These are phyloP conservation scores for Rhododendron henanense DNA, from an alignment of 148 eudicot species.

Conservation along the genomic window DNA sequence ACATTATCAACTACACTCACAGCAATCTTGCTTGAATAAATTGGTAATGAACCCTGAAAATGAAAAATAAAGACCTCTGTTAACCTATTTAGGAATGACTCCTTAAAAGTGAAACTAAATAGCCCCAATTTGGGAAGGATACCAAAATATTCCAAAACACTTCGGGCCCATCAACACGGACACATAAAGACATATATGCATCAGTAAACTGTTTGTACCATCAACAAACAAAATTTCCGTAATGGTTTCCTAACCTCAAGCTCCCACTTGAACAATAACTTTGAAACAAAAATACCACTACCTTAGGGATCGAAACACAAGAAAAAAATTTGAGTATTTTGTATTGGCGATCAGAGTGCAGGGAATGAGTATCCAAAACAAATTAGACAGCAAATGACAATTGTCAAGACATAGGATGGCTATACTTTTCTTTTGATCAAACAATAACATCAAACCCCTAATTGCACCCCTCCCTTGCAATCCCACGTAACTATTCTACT, in stretches of 20 bases:
- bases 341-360: background rate
- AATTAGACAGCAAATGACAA: background rate
- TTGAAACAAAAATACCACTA: too few species aligned
- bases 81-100: background rate
- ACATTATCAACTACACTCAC: constrained; percentile 93
- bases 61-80: background rate
- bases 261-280: background rate
- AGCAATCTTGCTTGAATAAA: constrained; percentile 81
- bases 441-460: background rate
- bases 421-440: background rate
- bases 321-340: background rate
- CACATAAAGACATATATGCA: background rate
- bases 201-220: background rate
- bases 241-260: background rate
- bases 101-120: background rate
- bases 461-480: background rate
- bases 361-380: background rate
- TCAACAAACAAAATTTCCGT: background rate
- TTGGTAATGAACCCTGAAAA: constrained; percentile 87
- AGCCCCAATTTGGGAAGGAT: background rate
- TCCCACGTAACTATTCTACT: background rate
- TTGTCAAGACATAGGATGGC: background rate
- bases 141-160: background rate
- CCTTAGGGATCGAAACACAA: background rate
- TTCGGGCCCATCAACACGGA: background rate